These are phyloP conservation scores for Monosporozyma solicola DNA, from an alignment of 805 yeast genomes.

Conservation along the genomic window DNA sequence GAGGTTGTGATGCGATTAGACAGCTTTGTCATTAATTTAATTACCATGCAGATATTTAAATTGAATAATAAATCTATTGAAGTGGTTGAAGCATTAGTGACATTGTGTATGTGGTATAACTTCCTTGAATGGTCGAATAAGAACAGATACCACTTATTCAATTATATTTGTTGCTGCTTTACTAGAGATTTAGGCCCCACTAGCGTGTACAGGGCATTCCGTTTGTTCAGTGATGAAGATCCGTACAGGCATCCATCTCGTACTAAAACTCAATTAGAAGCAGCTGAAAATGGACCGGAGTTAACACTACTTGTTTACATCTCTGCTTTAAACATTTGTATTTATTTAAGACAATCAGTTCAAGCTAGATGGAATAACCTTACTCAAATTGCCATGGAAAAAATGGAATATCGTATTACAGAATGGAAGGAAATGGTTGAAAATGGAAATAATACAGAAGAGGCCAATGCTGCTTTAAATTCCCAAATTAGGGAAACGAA, in stretches of 20 bases:
- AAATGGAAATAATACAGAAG: neutral
- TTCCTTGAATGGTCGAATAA: constrained; percentile 75
- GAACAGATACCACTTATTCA: constrained; percentile 65
- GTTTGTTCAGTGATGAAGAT: constrained; percentile 18
- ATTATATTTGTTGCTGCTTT: constrained; percentile 54
- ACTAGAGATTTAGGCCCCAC: constrained; percentile 68
- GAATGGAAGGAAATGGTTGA: neutral
- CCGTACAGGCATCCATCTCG: constrained; percentile 9
- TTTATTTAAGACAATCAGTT: constrained; percentile 56
- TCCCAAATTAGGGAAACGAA: constrained; percentile 30
- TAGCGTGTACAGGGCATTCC: constrained; percentile 38
- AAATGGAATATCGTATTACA: neutral
- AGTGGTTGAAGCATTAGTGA: constrained; percentile 49
- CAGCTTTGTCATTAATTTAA: constrained; percentile 41
- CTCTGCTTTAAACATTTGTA: constrained; percentile 51
- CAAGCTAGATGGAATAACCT: constrained; percentile 49
- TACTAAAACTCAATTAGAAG: constrained; percentile 18
- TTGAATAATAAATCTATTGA: constrained; percentile 66
- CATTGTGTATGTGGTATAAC: constrained; percentile 72
- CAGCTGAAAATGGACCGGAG: constrained; percentile 16
- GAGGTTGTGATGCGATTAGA: constrained; percentile 43
- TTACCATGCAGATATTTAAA: constrained; percentile 53
- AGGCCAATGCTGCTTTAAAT: neutral
- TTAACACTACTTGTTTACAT: constrained; percentile 45
- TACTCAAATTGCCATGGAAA: constrained; percentile 13